These are phyloP conservation scores for Ehretia macrophylla DNA, from an alignment of 257 asterid genomes.

Conservation along the genomic window DNA sequence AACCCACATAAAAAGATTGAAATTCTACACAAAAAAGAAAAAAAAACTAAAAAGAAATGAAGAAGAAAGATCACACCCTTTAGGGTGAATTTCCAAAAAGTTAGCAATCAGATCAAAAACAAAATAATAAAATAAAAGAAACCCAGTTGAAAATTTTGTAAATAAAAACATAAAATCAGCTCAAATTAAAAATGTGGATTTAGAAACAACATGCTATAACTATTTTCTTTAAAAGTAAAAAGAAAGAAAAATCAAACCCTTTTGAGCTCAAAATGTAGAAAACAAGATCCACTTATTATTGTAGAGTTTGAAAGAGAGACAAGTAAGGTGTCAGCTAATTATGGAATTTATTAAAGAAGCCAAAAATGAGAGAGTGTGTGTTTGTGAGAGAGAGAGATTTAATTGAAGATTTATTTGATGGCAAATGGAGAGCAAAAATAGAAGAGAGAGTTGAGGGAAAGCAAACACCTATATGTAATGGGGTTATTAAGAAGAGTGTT, in stretches of 20 bases:
- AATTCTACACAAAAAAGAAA: too few relatives aligned
- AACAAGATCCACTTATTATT: constrained; percentile 27
- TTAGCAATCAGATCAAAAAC: constrained; percentile 1
- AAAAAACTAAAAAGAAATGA: not conserved
- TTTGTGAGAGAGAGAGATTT: not conserved
- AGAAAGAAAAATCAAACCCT: not conserved
- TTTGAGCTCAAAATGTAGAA: constrained; percentile 11
- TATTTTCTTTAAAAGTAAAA: not conserved
- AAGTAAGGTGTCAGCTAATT: constrained; percentile 15
- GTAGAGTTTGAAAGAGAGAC: constrained; percentile 5
- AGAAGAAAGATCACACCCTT: not conserved
- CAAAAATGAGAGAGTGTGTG: constrained; percentile 2
- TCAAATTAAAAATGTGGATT: not conserved
- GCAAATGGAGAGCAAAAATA: constrained; percentile 18
- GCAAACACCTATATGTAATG: constrained; percentile 10
- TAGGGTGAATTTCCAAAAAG: not conserved
- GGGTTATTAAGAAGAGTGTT: not conserved
- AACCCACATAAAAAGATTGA: constrained; percentile 6
- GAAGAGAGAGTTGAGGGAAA: constrained; percentile 20
- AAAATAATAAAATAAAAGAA: constrained; percentile 9
- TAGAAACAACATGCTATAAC: not conserved
- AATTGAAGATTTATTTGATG: constrained; percentile 15
- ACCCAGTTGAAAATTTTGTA: not conserved
- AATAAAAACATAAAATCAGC: not conserved
- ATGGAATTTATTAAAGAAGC: constrained; percentile 17